phyloP scores from a whole-genome alignment of 106 monocot genomes.

The Amphibolis antarctica region DNA sequence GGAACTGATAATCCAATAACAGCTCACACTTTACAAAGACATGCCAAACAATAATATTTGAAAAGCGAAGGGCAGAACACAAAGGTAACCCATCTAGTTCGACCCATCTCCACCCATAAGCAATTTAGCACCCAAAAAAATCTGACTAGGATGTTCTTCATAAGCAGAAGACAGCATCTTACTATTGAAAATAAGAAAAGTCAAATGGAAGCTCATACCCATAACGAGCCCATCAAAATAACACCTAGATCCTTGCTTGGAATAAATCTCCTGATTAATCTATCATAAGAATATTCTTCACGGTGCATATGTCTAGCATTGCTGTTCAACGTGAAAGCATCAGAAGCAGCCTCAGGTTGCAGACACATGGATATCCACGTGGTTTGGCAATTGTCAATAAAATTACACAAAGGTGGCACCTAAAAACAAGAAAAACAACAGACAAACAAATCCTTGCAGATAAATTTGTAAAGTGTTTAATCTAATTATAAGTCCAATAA shows the following conservation, averaged over 20 bases:
- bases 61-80: too few species aligned
- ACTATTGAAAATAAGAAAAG: neutral
- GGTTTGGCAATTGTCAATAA: constrained; percentile 46
- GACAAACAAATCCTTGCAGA: neutral
- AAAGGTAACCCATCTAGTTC: too few species aligned
- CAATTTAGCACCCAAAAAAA: too few species aligned
- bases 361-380: constrained; percentile 31
- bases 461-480: neutral
- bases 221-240: constrained; percentile 56
- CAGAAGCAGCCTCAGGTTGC: constrained; percentile 15
- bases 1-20: too few species aligned
- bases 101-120: too few species aligned
- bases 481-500: neutral
- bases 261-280: constrained; percentile 44
- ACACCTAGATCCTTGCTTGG: constrained; percentile 60
- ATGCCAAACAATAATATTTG: too few species aligned
- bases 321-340: neutral
- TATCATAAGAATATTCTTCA: constrained; percentile 26
- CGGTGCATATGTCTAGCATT: constrained; percentile 8
- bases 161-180: neutral
- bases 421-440: constrained; percentile 12
- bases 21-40: too few species aligned
- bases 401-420: constrained; percentile 64
- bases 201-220: constrained; percentile 31
- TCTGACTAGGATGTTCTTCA: neutral